Evolutionary conservation across 441 rosid genomes (phyloP).

Genomic region (Pelargonium australe): DNA sequence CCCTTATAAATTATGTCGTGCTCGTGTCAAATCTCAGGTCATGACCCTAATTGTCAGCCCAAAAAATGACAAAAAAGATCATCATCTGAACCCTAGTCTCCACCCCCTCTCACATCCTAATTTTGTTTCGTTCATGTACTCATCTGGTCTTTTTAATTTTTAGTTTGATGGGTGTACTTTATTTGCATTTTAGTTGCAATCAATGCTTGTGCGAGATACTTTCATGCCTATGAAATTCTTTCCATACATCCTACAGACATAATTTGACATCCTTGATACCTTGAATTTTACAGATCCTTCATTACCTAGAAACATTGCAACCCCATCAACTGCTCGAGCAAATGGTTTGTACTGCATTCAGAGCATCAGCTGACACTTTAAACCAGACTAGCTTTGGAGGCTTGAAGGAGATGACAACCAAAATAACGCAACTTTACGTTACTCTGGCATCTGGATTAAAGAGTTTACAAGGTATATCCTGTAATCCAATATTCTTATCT

Average conservation of each 20-base stretch:
- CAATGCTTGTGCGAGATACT: neutral
- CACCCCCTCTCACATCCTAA: neutral
- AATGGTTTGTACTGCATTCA: conserved; percentile 91
- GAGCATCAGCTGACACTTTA: conserved; percentile 92
- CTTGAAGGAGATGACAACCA: conserved; percentile 62
- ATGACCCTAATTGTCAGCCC: too few species aligned
- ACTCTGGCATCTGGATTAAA: conserved; percentile 53
- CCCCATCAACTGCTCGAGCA: conserved; percentile 95
- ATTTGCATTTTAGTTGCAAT: neutral
- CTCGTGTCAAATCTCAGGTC: too few species aligned
- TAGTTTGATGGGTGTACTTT: neutral
- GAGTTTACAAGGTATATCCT: conserved; percentile 50
- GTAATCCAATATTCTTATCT: conserved; percentile 13
- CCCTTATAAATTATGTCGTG: too few species aligned
- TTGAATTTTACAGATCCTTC: conserved; percentile 55
- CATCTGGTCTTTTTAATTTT: neutral
- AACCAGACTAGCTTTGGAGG: conserved; percentile 65
- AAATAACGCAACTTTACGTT: conserved; percentile 70
- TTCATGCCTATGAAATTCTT: neutral
- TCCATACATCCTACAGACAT: neutral
- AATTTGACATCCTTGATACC: conserved; percentile 15
- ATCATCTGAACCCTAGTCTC: too few species aligned
- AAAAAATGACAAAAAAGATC: too few species aligned
- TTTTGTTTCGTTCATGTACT: too few species aligned
- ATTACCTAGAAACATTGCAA: conserved; percentile 83